phyloP scores from a whole-genome alignment of 1,139 yeast species.

The Candida sanyaensis region DNA sequence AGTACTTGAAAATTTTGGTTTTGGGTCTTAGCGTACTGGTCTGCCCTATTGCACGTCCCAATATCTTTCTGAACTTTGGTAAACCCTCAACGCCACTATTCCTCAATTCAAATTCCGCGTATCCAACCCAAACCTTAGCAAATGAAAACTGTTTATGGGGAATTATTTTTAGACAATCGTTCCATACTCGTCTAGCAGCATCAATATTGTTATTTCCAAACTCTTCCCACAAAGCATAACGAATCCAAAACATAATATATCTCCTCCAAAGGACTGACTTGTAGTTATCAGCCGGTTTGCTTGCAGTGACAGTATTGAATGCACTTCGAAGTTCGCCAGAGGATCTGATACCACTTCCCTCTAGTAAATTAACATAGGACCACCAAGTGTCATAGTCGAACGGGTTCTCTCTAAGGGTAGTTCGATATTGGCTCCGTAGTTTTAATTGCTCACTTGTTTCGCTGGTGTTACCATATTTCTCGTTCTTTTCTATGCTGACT shows the following conservation, averaged over 20 bases:
- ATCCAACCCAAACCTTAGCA: slow-evolving; percentile 73
- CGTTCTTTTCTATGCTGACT: not conserved
- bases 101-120: slow-evolving; percentile 75
- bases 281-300: slow-evolving; percentile 29
- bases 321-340: slow-evolving; percentile 11
- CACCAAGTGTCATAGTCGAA: slow-evolving; percentile 82
- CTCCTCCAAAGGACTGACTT: slow-evolving; percentile 64
- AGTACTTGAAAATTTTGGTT: slow-evolving; percentile 57
- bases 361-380: slow-evolving; percentile 56
- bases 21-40: slow-evolving; percentile 50
- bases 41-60: slow-evolving; percentile 74
- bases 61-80: slow-evolving; percentile 59
- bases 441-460: not conserved
- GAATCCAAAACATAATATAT: slow-evolving; percentile 70
- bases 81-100: slow-evolving; percentile 39
- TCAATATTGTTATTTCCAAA: slow-evolving; percentile 42
- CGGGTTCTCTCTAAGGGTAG: slow-evolving; percentile 46
- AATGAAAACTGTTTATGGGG: slow-evolving; percentile 66
- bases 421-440: slow-evolving; percentile 4
- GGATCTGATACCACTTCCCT: slow-evolving; percentile 18
- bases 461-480: not conserved
- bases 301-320: slow-evolving; percentile 49
- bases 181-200: slow-evolving; percentile 54
- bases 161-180: slow-evolving; percentile 45
- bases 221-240: slow-evolving; percentile 68